Conservation (phyloP, 768 basidiomycete species). For the Boletus bicolor region DNA sequence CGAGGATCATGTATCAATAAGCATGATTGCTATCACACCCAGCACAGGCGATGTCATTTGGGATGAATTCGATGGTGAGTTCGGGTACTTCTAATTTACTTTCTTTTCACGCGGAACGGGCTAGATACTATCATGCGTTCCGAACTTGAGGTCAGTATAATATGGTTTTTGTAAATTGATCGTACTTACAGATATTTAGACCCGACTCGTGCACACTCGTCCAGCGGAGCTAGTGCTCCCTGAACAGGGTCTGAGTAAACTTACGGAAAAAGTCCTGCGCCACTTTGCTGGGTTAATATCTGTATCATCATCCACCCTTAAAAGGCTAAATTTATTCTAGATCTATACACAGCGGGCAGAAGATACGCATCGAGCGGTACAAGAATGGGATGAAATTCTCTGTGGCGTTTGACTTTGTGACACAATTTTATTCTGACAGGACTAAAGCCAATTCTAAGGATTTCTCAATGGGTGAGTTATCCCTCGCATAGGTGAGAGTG, state of each 20-base stretch:
- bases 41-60: conserved; percentile 91
- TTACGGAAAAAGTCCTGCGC: conserved; percentile 72
- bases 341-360: conserved; percentile 36
- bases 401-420: conserved; percentile 65
- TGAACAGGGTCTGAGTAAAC: conserved; percentile 52
- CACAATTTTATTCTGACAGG: conserved; percentile 63
- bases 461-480: conserved; percentile 15
- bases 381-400: conserved; percentile 53
- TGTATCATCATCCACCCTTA: neutral
- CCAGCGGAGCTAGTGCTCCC: conserved; percentile 81
- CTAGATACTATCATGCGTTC: conserved; percentile 79
- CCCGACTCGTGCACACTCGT: conserved; percentile 78
- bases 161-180: neutral
- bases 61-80: conserved; percentile 81
- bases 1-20: conserved; percentile 47
- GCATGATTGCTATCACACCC: conserved; percentile 76
- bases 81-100: neutral
- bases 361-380: conserved; percentile 64
- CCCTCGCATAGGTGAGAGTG: neutral
- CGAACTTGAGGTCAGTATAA: conserved; percentile 71
- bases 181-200: conserved; percentile 45
- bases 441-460: conserved; percentile 41
- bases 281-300: conserved; percentile 62
- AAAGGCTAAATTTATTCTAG: conserved; percentile 27
- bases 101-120: conserved; percentile 4